These are phyloP conservation scores for Cladorrhinum sp. DNA, from an alignment of 2,329 filamentous ascomycete genomes.

Conservation along the genomic window DNA sequence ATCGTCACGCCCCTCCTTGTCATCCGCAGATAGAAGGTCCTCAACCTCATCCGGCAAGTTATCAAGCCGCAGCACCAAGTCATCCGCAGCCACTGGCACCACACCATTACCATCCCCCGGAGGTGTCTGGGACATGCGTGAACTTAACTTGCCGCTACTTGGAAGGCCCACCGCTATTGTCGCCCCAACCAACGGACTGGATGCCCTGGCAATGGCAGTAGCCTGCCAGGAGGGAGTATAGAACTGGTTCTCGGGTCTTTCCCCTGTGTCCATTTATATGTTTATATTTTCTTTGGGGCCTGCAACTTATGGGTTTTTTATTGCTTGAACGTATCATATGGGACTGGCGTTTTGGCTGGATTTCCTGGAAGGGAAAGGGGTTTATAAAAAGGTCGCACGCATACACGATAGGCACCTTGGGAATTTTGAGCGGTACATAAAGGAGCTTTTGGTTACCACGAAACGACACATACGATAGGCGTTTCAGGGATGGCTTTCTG, in stretches of 20 bases:
- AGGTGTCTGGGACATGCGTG: conserved; percentile 47
- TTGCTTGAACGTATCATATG: neutral
- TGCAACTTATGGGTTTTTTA: neutral
- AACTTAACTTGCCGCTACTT: conserved; percentile 44
- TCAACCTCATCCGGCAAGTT: conserved; percentile 23
- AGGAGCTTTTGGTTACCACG: conserved; percentile 1
- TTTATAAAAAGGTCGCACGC: conserved; percentile 15
- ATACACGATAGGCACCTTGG: conserved; percentile 14
- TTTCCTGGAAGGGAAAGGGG: neutral
- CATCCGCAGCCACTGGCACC: conserved; percentile 15
- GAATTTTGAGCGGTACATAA: conserved; percentile 4
- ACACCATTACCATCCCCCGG: conserved; percentile 34
- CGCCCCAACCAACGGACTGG: conserved; percentile 52
- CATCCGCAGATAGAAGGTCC: conserved; percentile 26
- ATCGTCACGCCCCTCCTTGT: conserved; percentile 29
- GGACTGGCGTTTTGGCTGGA: neutral
- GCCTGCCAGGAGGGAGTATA: conserved; percentile 47
- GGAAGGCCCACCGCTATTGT: conserved; percentile 42
- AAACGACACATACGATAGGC: conserved; percentile 4
- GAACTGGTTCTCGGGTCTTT: neutral
- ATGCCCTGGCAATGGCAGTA: conserved; percentile 53
- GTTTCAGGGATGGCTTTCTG: neutral
- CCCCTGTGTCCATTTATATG: neutral
- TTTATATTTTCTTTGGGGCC: conserved; percentile 3
- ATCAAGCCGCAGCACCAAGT: conserved; percentile 27